These are phyloP conservation scores for Tuber aestivum DNA, from an alignment of 495 filamentous ascomycete species.

Conservation along the genomic window DNA sequence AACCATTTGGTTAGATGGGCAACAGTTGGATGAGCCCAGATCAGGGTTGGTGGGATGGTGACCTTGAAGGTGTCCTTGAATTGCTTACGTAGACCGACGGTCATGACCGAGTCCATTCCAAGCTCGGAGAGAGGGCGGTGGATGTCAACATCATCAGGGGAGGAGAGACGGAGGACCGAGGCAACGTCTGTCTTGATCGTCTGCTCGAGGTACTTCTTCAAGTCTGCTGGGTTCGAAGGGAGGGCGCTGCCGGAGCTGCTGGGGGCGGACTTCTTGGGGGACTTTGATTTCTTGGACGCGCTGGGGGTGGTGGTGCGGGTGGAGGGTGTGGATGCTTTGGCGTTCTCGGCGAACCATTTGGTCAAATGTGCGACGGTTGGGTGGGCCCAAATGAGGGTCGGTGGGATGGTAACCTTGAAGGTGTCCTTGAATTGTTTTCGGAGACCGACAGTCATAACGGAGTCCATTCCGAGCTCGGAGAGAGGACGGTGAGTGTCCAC, in stretches of 20 bases:
- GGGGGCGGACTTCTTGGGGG: neutral
- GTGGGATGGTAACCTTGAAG: slow-evolving; percentile 46
- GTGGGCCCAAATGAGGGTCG: slow-evolving; percentile 46
- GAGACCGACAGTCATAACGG: slow-evolving; percentile 48
- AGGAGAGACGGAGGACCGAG: neutral
- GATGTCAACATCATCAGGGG: slow-evolving; percentile 43
- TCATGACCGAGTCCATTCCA: slow-evolving; percentile 50
- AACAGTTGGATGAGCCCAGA: slow-evolving; percentile 46
- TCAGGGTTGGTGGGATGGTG: slow-evolving; percentile 47
- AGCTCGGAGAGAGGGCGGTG: slow-evolving; percentile 44
- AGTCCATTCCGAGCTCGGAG: slow-evolving; percentile 47
- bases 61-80: slow-evolving; percentile 45
- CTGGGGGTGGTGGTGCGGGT: neutral
- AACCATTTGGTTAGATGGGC: slow-evolving; percentile 44
- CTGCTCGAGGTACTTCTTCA: neutral
- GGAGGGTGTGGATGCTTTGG: neutral
- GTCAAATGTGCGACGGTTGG: slow-evolving; percentile 46
- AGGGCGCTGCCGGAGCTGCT: neutral
- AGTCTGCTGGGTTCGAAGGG: neutral
- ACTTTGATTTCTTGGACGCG: neutral
- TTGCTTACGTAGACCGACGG: slow-evolving; percentile 44
- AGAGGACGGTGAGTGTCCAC: slow-evolving; percentile 44
- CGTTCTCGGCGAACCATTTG: slow-evolving; percentile 41
- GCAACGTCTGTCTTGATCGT: neutral
- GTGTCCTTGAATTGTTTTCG: slow-evolving; percentile 44